Conservation (phyloP, 78 protist genomes). For the Anaeramoeba flamelloides region DNA sequence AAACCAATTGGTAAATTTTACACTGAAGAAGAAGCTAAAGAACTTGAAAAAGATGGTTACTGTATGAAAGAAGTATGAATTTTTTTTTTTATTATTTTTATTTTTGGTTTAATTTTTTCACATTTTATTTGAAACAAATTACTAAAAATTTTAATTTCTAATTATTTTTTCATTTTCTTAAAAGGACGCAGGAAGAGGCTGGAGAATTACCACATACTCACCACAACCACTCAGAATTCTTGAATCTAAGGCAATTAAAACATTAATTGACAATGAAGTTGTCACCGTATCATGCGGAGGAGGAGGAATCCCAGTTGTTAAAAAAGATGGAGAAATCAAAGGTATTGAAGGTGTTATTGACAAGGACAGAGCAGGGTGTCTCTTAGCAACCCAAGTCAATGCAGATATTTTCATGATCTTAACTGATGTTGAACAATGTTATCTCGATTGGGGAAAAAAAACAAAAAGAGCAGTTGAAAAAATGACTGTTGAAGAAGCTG, state of each 20-base stretch:
- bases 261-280: neutral
- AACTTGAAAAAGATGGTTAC: conserved; percentile 8
- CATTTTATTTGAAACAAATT: no score
- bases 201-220: conserved; percentile 19
- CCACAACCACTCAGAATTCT: conserved; percentile 17
- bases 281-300: conserved; percentile 23
- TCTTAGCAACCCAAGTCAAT: conserved; percentile 14
- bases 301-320: conserved; percentile 36
- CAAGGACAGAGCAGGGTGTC: conserved; percentile 13
- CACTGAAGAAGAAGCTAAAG: conserved; percentile 15
- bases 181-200: conserved; percentile 29
- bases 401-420: conserved; percentile 15
- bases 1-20: conserved; percentile 34
- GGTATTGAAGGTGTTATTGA: conserved; percentile 28
- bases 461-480: neutral
- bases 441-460: neutral
- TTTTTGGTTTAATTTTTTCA: no score
- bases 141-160: no score
- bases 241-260: conserved; percentile 8
- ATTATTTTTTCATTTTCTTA: no score
- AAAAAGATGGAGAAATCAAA: conserved; percentile 8
- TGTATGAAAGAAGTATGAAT: conserved; percentile 18
- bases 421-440: conserved; percentile 11
- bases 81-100: no score
- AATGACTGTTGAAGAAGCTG: conserved; percentile 12